A percentile compares a stretch with the other conserved stretches of the same genome.
Conservation (phyloP, 495 filamentous ascomycete species). For the Aspergillus biplanus region DNA sequence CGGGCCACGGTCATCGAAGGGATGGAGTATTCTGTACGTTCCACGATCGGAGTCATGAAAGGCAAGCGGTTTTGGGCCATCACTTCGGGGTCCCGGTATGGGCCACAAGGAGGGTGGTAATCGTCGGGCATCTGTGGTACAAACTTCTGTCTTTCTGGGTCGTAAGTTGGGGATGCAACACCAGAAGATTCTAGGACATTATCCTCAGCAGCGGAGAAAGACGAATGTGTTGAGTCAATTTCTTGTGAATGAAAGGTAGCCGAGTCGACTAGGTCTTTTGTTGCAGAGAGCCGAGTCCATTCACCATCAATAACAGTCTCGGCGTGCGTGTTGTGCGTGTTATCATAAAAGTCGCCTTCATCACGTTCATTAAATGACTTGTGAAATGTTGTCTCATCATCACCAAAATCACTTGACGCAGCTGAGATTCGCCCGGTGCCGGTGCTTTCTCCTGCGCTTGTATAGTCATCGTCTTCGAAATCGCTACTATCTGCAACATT, state of each 20-base stretch:
- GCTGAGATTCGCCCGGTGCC: slow-evolving; percentile 68
- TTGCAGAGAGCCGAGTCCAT: slow-evolving; percentile 84
- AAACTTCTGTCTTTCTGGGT: slow-evolving; percentile 51
- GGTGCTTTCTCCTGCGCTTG: slow-evolving; percentile 82
- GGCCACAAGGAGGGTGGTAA: slow-evolving; percentile 72
- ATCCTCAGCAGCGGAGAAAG: slow-evolving; percentile 37
- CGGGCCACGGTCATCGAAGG: slow-evolving; percentile 60
- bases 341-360: slow-evolving; percentile 52
- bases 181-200: slow-evolving; percentile 31
- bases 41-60: slow-evolving; percentile 98
- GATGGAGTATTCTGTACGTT: slow-evolving; percentile 87
- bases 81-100: slow-evolving; percentile 75
- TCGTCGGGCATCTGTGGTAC: slow-evolving; percentile 80
- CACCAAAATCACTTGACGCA: slow-evolving; percentile 66
- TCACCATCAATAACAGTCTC: slow-evolving; percentile 67
- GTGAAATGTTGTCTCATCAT: slow-evolving; percentile 58
- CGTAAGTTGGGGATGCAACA: slow-evolving; percentile 27
- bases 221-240: slow-evolving; percentile 23
- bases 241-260: slow-evolving; percentile 34
- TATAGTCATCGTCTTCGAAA: slow-evolving; percentile 75
- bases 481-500: slow-evolving; percentile 55
- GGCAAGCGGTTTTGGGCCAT: slow-evolving; percentile 85
- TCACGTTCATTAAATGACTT: slow-evolving; percentile 46
- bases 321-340: slow-evolving; percentile 44
- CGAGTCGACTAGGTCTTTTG: slow-evolving; percentile 65